Conservation (phyloP, 2,329 filamentous ascomycete species). For the Thelonectria blattea region DNA sequence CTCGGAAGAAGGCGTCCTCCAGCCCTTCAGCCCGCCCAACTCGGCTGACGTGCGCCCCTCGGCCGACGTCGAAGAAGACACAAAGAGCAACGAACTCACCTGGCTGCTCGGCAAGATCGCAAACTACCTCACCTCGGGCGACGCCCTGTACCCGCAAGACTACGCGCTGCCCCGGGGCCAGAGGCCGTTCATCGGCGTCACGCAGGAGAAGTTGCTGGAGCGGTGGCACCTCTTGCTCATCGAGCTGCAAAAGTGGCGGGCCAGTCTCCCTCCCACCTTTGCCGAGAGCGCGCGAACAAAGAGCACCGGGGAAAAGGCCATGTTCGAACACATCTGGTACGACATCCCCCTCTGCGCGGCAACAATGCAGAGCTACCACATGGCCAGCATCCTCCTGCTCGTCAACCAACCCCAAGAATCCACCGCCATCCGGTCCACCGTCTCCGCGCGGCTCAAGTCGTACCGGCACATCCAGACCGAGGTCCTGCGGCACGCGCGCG, state of each 20-base stretch:
- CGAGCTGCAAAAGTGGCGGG: constrained; percentile 28
- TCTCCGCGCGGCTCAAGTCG: constrained; percentile 28
- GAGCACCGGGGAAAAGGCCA: not conserved
- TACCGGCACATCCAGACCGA: constrained; percentile 28
- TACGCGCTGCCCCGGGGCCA: constrained; percentile 30
- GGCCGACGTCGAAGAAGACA: constrained; percentile 65
- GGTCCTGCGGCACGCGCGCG: constrained; percentile 24
- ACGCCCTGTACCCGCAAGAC: constrained; percentile 49
- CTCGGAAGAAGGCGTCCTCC: constrained; percentile 33
- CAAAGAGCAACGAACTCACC: constrained; percentile 67
- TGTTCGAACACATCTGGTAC: constrained; percentile 66
- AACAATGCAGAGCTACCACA: constrained; percentile 70
- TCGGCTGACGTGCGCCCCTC: constrained; percentile 50
- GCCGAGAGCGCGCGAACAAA: constrained; percentile 22
- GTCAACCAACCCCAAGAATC: constrained; percentile 52
- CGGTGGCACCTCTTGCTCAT: constrained; percentile 26
- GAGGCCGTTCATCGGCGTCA: constrained; percentile 26
- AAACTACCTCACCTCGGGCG: constrained; percentile 66
- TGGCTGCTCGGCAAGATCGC: constrained; percentile 72
- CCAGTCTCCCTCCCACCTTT: constrained; percentile 29
- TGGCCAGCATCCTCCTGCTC: constrained; percentile 65
- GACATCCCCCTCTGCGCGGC: constrained; percentile 67
- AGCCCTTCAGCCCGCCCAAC: constrained; percentile 43
- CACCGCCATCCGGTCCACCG: constrained; percentile 33
- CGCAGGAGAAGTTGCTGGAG: constrained; percentile 28